Conservation (phyloP, 2,329 filamentous ascomycete genomes). For the Neodidymelliopsis sp. region DNA sequence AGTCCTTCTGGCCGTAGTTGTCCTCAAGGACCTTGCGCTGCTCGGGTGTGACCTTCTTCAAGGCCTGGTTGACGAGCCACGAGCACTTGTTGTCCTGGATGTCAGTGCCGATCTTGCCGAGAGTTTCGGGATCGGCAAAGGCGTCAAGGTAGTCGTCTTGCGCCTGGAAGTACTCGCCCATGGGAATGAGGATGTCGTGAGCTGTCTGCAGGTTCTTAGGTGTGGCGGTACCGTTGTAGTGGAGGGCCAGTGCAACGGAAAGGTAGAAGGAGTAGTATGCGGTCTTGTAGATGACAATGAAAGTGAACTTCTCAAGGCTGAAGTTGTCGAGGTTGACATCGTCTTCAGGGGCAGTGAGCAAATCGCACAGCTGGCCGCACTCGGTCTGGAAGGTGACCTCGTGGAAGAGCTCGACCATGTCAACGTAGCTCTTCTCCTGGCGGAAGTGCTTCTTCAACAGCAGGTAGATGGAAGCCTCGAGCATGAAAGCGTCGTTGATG, state of each 20-base stretch:
- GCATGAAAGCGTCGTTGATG: constrained; percentile 98
- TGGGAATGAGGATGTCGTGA: constrained; percentile 90
- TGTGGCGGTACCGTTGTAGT: constrained; percentile 85
- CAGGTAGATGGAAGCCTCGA: constrained; percentile 88
- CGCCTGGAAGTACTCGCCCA: constrained; percentile 99
- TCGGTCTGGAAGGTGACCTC: constrained; percentile 94
- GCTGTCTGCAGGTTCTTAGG: constrained; percentile 88
- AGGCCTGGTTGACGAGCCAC: constrained; percentile 95
- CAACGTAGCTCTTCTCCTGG: constrained; percentile 83
- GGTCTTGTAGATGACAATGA: constrained; percentile 99
- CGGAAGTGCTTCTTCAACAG: constrained; percentile 95
- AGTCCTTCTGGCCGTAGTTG: constrained; percentile 94
- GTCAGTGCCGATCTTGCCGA: constrained; percentile 98
- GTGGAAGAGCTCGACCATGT: constrained; percentile 95
- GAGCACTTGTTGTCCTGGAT: constrained; percentile 99
- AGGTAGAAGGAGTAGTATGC: constrained; percentile 99
- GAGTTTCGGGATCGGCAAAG: constrained; percentile 88
- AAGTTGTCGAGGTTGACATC: constrained; percentile 93
- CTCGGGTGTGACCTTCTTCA: constrained; percentile 79
- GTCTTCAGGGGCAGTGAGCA: constrained; percentile 95
- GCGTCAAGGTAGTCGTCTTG: constrained; percentile 99
- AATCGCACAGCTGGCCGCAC: constrained; percentile 90
- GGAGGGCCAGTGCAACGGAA: constrained; percentile 87
- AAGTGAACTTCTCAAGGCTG: constrained; percentile 91
- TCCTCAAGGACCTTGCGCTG: constrained; percentile 88